phyloP scores from a whole-genome alignment of 164 flowering plant genomes.

The Magnolia sinica region DNA sequence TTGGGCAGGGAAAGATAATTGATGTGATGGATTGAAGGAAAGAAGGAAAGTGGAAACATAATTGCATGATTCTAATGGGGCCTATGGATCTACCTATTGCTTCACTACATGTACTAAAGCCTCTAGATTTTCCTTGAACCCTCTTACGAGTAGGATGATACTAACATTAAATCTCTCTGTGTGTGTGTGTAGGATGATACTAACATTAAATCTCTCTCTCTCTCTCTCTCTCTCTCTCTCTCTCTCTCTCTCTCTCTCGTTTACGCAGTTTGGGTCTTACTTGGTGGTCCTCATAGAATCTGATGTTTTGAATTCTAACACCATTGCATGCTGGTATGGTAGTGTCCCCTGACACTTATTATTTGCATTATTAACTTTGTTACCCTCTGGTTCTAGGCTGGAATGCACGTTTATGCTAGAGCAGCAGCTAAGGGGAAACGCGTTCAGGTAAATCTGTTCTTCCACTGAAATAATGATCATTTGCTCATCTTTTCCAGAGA shows the following conservation, averaged over 20 bases:
- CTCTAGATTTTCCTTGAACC: no score
- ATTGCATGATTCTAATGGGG: not conserved
- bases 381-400: constrained; percentile 50
- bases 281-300: not conserved
- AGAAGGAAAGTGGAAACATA: not conserved
- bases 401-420: constrained; percentile 82
- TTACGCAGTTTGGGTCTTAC: not conserved
- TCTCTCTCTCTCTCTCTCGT: not conserved
- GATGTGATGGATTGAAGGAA: not conserved
- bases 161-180: no score
- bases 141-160: no score
- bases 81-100: no score
- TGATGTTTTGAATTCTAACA: not conserved
- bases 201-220: not conserved
- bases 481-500: not conserved
- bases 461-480: not conserved
- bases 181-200: not conserved
- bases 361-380: constrained; percentile 3
- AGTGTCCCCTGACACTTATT: not conserved
- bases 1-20: not conserved
- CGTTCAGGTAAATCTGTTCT: constrained; percentile 55
- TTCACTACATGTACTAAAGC: no score
- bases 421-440: constrained; percentile 94
- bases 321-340: not conserved
- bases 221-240: not conserved